Conservation (phyloP, 2,329 filamentous ascomycete species). For the Atkinsonella texensis region DNA sequence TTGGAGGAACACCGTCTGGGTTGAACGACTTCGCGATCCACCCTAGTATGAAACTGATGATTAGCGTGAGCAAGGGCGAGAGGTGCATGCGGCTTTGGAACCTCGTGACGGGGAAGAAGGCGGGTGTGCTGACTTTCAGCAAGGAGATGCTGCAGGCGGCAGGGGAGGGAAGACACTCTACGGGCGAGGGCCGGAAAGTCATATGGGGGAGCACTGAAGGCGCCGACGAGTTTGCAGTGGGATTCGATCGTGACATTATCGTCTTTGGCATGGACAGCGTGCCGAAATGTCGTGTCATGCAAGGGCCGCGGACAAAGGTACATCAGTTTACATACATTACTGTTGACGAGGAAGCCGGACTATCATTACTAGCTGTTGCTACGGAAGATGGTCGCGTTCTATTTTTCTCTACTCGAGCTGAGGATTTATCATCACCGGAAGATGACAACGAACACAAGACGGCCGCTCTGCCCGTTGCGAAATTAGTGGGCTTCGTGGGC, state of each 20-base stretch:
- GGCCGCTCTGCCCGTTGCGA: slow-evolving; percentile 41
- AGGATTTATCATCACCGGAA: slow-evolving; percentile 28
- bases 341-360: slow-evolving; percentile 28
- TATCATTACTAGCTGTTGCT: slow-evolving; percentile 57
- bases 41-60: slow-evolving; percentile 92
- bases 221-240: slow-evolving; percentile 75
- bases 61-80: slow-evolving; percentile 83
- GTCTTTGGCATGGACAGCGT: slow-evolving; percentile 84
- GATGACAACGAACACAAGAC: slow-evolving; percentile 20
- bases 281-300: slow-evolving; percentile 61
- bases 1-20: slow-evolving; percentile 71
- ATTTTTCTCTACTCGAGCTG: slow-evolving; percentile 60
- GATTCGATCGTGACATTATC: slow-evolving; percentile 73
- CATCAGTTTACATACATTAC: slow-evolving; percentile 68
- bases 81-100: slow-evolving; percentile 93
- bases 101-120: slow-evolving; percentile 89
- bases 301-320: slow-evolving; percentile 61
- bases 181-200: slow-evolving; percentile 73
- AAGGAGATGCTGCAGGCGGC: slow-evolving; percentile 59
- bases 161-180: slow-evolving; percentile 64
- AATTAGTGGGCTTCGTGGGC: slow-evolving; percentile 65
- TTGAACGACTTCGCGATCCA: slow-evolving; percentile 94
- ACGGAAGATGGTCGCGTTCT: slow-evolving; percentile 84
- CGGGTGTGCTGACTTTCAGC: slow-evolving; percentile 79
- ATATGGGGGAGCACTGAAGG: slow-evolving; percentile 63